Evolutionary conservation across 257 asterid genomes (phyloP).

Genomic region (Nicotiana otophora): DNA sequence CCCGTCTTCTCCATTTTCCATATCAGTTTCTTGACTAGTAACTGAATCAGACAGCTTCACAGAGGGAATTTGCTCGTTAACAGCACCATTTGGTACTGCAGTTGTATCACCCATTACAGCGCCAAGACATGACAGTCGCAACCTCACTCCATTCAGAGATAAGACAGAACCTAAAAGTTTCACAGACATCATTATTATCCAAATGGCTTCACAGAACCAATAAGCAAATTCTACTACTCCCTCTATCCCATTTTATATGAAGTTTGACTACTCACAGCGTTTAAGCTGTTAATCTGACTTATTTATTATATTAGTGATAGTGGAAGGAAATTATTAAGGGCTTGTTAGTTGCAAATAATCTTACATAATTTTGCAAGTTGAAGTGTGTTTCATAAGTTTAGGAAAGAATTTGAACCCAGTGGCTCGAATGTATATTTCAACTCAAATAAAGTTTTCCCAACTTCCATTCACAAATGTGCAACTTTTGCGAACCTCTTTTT

Average conservation of each 20-base stretch:
- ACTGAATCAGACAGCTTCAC: conserved; percentile 21
- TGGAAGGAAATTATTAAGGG: not conserved
- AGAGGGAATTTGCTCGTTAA: conserved; percentile 24
- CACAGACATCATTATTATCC: not conserved
- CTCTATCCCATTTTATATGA: not conserved
- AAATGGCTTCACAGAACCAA: not conserved
- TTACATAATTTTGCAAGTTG: not conserved
- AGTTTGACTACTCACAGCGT: not conserved
- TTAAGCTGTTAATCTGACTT: not conserved
- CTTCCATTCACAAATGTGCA: not conserved
- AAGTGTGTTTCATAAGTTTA: not conserved
- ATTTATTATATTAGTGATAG: not conserved
- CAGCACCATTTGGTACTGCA: conserved; percentile 26
- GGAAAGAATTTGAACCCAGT: not conserved
- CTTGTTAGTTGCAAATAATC: no score
- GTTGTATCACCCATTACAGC: conserved; percentile 40
- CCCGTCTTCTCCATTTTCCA: conserved; percentile 21
- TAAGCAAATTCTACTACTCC: not conserved
- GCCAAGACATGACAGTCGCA: conserved; percentile 16
- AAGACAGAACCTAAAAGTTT: conserved; percentile 26
- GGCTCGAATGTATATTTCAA: not conserved
- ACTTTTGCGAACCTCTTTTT: not conserved
- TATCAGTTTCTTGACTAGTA: conserved; percentile 10
- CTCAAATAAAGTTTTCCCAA: not conserved
- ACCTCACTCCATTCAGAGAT: conserved; percentile 21